Base-by-base conservation (phyloP, 2,329 filamentous ascomycete genomes). In the Colletotrichum camelliae region DNA sequence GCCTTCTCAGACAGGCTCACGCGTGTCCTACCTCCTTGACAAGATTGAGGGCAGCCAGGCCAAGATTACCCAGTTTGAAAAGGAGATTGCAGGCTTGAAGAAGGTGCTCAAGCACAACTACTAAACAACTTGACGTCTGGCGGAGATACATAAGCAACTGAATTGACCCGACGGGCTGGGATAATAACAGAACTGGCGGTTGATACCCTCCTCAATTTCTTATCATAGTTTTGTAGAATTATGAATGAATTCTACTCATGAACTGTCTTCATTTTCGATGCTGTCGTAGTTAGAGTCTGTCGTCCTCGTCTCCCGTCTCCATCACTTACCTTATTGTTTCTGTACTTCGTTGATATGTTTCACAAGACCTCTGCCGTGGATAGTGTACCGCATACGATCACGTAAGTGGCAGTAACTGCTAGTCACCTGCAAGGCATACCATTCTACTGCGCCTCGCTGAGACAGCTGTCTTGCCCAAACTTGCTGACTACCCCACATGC, bases 1-100 rank as follows among this genome's bases (percentile, higher is more conserved):
- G 83, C 94, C 95, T 1, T 85, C 87, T 24, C 93, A 97, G 87
- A 87, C 94, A 33, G 87, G 86, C 1, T 89, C 90, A 1, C 87
- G 96, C 39, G 89, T 95, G 4, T 87, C 90, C 72, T 98, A 95
- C 86, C 85, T 98, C 78, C 83, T 98, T 62, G 84, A 82, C 1
- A 98, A 98, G 87, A 84, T 98, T 76, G 89, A 92, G 79, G 86
- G 83, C n/a, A 93, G 94, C 76, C 96, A 98, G 87, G 84, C 83
- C 68, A 96, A 94, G 87, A 92, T 98, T 75, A 89, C 92, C 79
- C 88, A 85, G 69, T 94, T 93, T 82, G 96, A 98, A 85, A 87
- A 84, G 79, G 93, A 98, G 82, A 95, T 94, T 84, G 91, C 84
- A 2, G 85, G 77, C 55, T 84, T 97, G 85, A 96, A 96, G 88